A percentile compares a stretch with the other conserved stretches of the same genome.
These are phyloP conservation scores for Leonotis leonurus DNA, from an alignment of 257 asterid genomes.

Conservation along the genomic window DNA sequence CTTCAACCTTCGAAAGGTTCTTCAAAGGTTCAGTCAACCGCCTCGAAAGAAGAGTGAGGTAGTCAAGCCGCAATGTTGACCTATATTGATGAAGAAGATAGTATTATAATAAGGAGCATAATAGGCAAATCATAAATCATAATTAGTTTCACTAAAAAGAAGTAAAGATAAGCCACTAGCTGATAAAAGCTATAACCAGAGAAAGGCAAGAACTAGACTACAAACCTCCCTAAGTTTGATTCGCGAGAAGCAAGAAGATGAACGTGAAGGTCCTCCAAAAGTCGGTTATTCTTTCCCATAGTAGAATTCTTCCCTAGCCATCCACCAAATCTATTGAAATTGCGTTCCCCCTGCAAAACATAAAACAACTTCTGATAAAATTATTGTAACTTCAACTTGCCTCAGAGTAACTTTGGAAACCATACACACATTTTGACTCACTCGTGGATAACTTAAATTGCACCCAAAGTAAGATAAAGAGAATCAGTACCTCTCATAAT, in stretches of 20 bases:
- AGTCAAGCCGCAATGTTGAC: slow-evolving; percentile 74
- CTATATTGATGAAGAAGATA: slow-evolving; percentile 30
- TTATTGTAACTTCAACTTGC: not conserved
- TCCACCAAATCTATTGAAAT: slow-evolving; percentile 93
- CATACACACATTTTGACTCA: too few species aligned
- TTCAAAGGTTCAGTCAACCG: slow-evolving; percentile 74
- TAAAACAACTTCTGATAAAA: not conserved
- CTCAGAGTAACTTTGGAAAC: too few species aligned
- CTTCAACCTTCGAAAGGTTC: slow-evolving; percentile 57
- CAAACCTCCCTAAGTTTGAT: slow-evolving; percentile 77
- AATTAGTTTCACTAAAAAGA: not conserved
- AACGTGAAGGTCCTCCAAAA: slow-evolving; percentile 85
- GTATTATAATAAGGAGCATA: slow-evolving; percentile 12
- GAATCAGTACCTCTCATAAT: too few species aligned
- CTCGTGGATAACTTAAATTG: too few species aligned
- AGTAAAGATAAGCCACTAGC: not conserved
- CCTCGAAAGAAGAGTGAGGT: slow-evolving; percentile 55
- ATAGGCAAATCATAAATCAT: not conserved
- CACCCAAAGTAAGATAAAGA: too few species aligned
- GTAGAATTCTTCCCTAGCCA: slow-evolving; percentile 99
- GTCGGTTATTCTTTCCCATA: slow-evolving; percentile 72
- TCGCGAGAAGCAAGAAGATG: slow-evolving; percentile 89
- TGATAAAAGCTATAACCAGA: not conserved
- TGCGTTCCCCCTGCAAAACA: slow-evolving; percentile 78
- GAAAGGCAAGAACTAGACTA: not conserved